A percentile compares a stretch with the other conserved stretches of the same genome.
Conservation (phyloP, 441 rosid genomes). For the Daphne laureola region DNA sequence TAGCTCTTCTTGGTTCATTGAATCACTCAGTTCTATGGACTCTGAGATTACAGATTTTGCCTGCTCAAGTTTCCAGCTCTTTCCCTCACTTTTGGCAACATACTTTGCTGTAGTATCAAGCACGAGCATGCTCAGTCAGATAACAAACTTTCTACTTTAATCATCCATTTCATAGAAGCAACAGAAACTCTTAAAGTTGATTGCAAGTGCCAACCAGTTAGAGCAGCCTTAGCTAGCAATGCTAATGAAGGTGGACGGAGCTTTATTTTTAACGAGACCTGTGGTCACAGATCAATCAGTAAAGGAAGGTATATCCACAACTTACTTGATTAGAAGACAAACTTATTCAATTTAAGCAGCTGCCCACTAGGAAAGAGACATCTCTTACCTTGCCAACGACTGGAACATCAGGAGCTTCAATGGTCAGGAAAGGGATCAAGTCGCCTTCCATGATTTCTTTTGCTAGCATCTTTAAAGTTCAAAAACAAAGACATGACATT, state of each 20-base stretch:
- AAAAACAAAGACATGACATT: constrained; percentile 2
- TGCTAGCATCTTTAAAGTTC: constrained; percentile 71
- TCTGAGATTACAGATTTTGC: constrained; percentile 68
- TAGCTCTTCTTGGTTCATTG: constrained; percentile 48
- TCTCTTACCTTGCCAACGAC: constrained; percentile 50
- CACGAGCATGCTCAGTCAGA: constrained; percentile 9
- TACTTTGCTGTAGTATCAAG: constrained; percentile 56
- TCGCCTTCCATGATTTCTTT: constrained; percentile 82
- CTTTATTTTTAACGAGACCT: constrained; percentile 79
- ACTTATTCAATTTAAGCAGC: constrained; percentile 4
- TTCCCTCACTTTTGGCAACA: constrained; percentile 89
- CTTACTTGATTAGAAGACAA: too few relatives aligned
- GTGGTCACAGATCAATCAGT: constrained; percentile 19
- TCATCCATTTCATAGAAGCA: constrained; percentile 14
- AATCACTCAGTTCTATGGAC: constrained; percentile 82
- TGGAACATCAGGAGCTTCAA: constrained; percentile 44
- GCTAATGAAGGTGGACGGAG: constrained; percentile 82
- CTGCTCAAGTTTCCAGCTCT: constrained; percentile 67
- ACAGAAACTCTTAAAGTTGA: constrained; percentile 17
- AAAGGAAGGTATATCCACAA: constrained; percentile 10
- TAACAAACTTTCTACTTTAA: background rate
- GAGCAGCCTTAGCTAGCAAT: constrained; percentile 69
- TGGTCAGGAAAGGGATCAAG: constrained; percentile 70
- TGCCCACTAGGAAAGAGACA: constrained; percentile 18
- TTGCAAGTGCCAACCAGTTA: constrained; percentile 54